Conservation (phyloP, 495 filamentous ascomycete species). For the Penicillium arizonense region DNA sequence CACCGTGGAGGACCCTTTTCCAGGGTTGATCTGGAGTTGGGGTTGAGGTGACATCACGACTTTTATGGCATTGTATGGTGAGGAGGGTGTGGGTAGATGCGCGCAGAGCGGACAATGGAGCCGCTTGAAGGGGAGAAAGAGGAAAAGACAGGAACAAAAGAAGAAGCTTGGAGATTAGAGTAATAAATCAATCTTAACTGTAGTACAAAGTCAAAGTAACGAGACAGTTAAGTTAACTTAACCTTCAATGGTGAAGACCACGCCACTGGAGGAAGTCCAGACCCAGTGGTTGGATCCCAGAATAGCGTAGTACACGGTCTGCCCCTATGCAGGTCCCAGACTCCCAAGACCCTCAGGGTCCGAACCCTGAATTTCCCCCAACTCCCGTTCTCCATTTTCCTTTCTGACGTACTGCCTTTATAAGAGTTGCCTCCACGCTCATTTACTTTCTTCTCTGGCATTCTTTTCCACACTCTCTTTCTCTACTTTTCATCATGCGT, state of each 20-base stretch:
- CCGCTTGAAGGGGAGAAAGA: no score
- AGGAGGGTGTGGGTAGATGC: neutral
- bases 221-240: no score
- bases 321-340: slow-evolving; percentile 10
- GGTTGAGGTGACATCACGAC: neutral
- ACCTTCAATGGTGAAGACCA: no score
- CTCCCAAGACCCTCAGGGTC: slow-evolving; percentile 11
- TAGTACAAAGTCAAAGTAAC: no score
- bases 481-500: slow-evolving; percentile 40
- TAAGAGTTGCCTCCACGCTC: slow-evolving; percentile 1
- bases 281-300: slow-evolving; percentile 13
- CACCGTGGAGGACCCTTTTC: neutral
- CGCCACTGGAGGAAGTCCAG: neutral
- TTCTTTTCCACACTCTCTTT: slow-evolving; percentile 2
- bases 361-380: slow-evolving; percentile 7
- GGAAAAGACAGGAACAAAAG: no score
- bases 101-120: no score
- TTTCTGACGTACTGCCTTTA: slow-evolving; percentile 10
- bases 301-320: neutral
- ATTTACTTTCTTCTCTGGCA: neutral
- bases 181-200: neutral
- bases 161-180: neutral
- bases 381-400: slow-evolving; percentile 2
- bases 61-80: slow-evolving; percentile 1
- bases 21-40: neutral